Base-by-base conservation (phyloP, 1,284 basidiomycete genomes). In the Sporisorium sorghi region DNA sequence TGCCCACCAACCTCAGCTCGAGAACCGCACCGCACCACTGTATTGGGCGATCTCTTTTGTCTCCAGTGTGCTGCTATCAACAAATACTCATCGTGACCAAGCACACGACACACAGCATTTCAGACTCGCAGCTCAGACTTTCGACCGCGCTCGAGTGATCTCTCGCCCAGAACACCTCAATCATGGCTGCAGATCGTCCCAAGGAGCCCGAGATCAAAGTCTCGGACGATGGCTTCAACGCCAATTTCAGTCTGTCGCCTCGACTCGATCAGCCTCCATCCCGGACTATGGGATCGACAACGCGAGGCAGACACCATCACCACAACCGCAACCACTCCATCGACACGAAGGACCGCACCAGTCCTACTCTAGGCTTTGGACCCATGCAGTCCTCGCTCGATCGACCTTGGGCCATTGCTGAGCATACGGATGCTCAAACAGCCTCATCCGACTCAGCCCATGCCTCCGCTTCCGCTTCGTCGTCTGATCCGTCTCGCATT, bases 261-360 rank as follows among this genome's bases (percentile, higher is more conserved):
- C 42, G 71, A 21, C 58, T 63, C 35, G 71, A 73, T 26, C 71
- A 73, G 15, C 54, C 48, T 33, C 50, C 65, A 5, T 57, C 71
- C 0, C 66, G 72, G 2, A 58, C 62, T 3, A 51, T 61, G 46
- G 63, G 60, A 32, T 50, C 67, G 24, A 33, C 57, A 5, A 14
- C 62, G 2, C 54, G 72, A 44, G 51, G 72, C 32, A 46, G 57
- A 21, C 64, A 58, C 43, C 57, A 66, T 35, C 73, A 76, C 24
- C 73, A 76, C 46, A 67, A 67, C 19, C 67, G 73, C 47, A 70
- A 62, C 21, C 73, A 76, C 37, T 76, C 73, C 14, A 76, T 76
- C 52, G 73, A 76, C 50, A 76, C 73, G 32, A 76, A 76, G 37
- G 73, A 76, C 30, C 67, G 73, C 47, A 76, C 73, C 35, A 76